phyloP scores from a whole-genome alignment of 352 stramenopile genomes.

The Globisporangium iwayamae region DNA sequence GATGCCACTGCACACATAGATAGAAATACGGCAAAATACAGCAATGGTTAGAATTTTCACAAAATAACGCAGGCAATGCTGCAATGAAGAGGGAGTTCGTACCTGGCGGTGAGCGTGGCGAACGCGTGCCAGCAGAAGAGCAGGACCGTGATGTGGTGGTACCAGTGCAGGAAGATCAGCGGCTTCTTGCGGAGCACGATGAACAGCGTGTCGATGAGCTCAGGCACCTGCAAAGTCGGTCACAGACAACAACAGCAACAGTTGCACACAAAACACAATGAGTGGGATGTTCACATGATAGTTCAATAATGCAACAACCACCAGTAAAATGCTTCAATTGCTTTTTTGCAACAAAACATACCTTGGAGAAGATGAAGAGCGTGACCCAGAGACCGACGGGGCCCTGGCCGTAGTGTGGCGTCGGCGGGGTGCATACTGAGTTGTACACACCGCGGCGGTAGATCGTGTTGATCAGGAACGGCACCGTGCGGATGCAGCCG shows the following conservation, averaged over 20 bases:
- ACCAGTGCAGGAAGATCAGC: slow-evolving; percentile 98
- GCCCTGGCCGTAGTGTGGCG: slow-evolving; percentile 63
- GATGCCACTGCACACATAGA: slow-evolving; percentile 60
- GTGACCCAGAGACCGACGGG: slow-evolving; percentile 73
- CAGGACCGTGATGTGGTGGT: slow-evolving; percentile 98
- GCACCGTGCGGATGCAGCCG: slow-evolving; percentile 66
- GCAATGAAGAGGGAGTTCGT: slow-evolving; percentile 7
- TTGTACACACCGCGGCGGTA: slow-evolving; percentile 75
- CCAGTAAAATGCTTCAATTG: background rate
- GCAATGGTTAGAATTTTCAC: background rate
- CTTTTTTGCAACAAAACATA: slow-evolving; percentile 16
- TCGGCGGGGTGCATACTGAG: slow-evolving; percentile 73
- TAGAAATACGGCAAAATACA: background rate
- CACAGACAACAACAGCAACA: slow-evolving; percentile 7
- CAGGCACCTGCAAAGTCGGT: slow-evolving; percentile 45
- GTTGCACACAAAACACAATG: background rate
- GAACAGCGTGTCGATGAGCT: slow-evolving; percentile 96
- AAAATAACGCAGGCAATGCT: background rate
- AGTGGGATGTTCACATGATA: slow-evolving; percentile 12
- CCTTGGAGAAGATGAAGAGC: slow-evolving; percentile 89
- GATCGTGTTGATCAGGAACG: slow-evolving; percentile 83
- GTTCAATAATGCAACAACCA: background rate
- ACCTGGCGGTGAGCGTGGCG: slow-evolving; percentile 85
- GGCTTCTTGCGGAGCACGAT: slow-evolving; percentile 97
- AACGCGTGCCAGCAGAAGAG: slow-evolving; percentile 98